phyloP scores from a whole-genome alignment of 2,329 filamentous ascomycete genomes.

The Aureobasidium sp. region DNA sequence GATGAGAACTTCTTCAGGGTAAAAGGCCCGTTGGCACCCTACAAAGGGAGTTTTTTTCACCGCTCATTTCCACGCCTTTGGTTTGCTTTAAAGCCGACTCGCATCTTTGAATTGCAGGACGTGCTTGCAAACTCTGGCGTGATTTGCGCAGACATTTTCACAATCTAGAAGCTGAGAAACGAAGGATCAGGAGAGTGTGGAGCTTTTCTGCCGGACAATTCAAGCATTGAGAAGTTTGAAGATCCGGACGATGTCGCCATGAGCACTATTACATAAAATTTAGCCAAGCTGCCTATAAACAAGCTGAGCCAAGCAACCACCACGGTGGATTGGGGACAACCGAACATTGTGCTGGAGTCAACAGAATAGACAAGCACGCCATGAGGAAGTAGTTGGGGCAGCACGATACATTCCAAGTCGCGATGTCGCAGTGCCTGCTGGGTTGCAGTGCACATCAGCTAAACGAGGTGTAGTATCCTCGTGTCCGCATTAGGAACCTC shows the following conservation, averaged over 20 bases:
- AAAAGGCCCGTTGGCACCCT: not conserved
- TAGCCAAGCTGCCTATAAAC: not conserved
- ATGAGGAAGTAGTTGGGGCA: not conserved
- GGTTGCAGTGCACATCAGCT: not conserved
- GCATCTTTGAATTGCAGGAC: not conserved
- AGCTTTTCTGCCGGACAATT: not conserved
- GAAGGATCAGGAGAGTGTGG: constrained; percentile 1
- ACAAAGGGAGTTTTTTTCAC: constrained; percentile 3
- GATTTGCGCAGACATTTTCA: not conserved
- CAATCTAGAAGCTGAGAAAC: not conserved
- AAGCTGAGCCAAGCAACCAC: constrained; percentile 6
- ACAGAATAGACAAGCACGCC: constrained; percentile 1
- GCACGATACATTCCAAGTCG: not conserved
- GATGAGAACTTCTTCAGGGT: constrained; percentile 6
- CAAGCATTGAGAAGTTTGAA: not conserved
- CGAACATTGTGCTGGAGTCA: not conserved
- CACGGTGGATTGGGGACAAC: constrained; percentile 4
- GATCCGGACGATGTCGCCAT: constrained; percentile 8
- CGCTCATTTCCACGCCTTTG: constrained; percentile 5
- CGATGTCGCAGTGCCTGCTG: not conserved
- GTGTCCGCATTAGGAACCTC: not conserved
- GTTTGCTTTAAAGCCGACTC: not conserved
- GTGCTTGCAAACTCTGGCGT: constrained; percentile 1
- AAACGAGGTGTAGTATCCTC: not conserved
- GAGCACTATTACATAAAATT: constrained; percentile 7